Evolutionary conservation across 2,329 filamentous ascomycete genomes (phyloP), one percentile per base, ranked within the genome.

Genomic region (Rosellinia necatrix): DNA sequence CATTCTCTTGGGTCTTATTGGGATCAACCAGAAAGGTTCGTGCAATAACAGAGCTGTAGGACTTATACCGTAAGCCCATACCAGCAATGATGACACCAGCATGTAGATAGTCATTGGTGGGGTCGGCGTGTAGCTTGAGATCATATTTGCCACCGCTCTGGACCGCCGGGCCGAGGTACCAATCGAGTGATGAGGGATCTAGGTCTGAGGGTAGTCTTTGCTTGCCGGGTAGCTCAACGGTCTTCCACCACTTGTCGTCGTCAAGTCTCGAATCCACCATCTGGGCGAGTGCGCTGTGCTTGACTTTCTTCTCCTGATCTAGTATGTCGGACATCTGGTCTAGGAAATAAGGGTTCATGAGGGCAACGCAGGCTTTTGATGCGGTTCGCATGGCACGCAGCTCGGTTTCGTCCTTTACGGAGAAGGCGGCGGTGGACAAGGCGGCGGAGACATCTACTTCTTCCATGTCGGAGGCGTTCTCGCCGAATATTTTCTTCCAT

Each of bases 141-240:
- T 99, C 96, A 71, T 96, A 99, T 67, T 91, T 92, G 65, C 94
- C 94, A 65, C 96, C 94, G 68, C 92, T 97, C 77, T 99, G 93
- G 42, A 99, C 88, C 1, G 92, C 86, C 2, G 93, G 93, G 4
- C 90, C 90, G 56, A 96, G 84, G 37, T 91, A 90, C 93, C 94
- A 99, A 74, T 99, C 94, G 51, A 99, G 85, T 70, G 97, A 91
- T 59, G 87, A 78, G 2, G 90, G 81, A 70, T 97, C 94, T 65
- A 99, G 93, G 67, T 96, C 92, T 13, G 85, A 81, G 1, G 93
- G 91, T 49, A 97, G 81, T 74, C 93, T 96, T 56, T 82, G 81
- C 66, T 85, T 84, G 71, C 81, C 85, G 2, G 85, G 85, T 64
- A 90, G 77, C 69, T 88, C 78, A 76, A 88, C 82, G 71, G 80